phyloP scores from a whole-genome alignment of 2,329 filamentous ascomycete genomes.

The Nemania serpens region DNA sequence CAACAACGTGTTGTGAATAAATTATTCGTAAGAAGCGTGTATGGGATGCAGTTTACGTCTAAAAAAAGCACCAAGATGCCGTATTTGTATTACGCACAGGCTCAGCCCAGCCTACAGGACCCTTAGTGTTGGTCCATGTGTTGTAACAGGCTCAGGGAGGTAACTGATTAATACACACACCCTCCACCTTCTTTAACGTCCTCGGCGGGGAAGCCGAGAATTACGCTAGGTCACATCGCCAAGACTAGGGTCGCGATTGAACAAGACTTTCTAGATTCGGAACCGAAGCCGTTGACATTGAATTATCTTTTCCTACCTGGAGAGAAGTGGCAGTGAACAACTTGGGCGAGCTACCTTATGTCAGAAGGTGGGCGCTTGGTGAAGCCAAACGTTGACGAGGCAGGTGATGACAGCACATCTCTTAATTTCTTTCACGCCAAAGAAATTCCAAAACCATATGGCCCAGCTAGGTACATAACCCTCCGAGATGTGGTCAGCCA shows the following conservation, averaged over 20 bases:
- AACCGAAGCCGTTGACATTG: too few species aligned
- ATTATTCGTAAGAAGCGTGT: slow-evolving; percentile 1
- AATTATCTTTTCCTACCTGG: too few species aligned
- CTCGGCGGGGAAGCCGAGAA: not conserved
- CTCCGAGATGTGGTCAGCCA: too few species aligned
- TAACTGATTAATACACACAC: not conserved
- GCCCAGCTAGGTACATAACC: too few species aligned
- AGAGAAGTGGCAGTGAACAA: too few species aligned
- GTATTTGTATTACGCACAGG: slow-evolving; percentile 14
- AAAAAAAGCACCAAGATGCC: not conserved
- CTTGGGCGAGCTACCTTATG: too few species aligned
- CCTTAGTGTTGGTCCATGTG: not conserved
- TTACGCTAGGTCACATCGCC: slow-evolving; percentile 1
- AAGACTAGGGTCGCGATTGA: slow-evolving; percentile 5
- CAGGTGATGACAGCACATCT: too few species aligned
- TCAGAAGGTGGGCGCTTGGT: too few species aligned
- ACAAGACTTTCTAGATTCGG: too few species aligned
- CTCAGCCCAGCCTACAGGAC: not conserved
- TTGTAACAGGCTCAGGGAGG: not conserved
- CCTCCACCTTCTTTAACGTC: not conserved
- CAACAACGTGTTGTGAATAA: not conserved
- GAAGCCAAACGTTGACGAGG: too few species aligned
- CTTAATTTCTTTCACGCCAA: too few species aligned
- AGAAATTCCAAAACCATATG: too few species aligned
- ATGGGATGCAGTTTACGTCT: slow-evolving; percentile 2